These are phyloP conservation scores for Lumnitzera racemosa DNA, from an alignment of 345 rosid genomes.

Conservation along the genomic window DNA sequence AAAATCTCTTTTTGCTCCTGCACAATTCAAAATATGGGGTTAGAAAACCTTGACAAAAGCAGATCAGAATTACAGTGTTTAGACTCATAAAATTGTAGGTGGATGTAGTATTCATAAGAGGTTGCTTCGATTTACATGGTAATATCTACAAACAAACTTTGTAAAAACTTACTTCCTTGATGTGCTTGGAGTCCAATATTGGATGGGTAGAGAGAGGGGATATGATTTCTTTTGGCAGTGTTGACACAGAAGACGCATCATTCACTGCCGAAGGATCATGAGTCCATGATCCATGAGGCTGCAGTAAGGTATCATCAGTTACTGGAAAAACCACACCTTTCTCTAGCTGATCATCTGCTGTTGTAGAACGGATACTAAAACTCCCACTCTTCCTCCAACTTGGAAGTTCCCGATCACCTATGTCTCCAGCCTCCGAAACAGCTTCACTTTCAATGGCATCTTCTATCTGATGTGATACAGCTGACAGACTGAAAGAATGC, in stretches of 20 bases:
- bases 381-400: conserved; percentile 34
- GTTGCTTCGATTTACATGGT: too few species aligned
- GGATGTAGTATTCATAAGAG: too few species aligned
- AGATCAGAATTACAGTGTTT: not conserved
- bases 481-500: conserved; percentile 36
- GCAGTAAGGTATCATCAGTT: conserved; percentile 19
- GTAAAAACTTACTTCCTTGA: conserved; percentile 22
- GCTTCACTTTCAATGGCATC: conserved; percentile 20
- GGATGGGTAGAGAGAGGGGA: conserved; percentile 45
- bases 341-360: conserved; percentile 29
- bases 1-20: conserved; percentile 31
- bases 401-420: conserved; percentile 66
- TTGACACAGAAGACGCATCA: conserved; percentile 21
- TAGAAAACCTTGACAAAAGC: conserved; percentile 1
- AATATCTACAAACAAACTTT: too few species aligned
- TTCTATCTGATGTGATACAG: conserved; percentile 17
- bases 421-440: conserved; percentile 90
- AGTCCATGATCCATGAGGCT: conserved; percentile 13
- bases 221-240: conserved; percentile 29
- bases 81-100: too few species aligned
- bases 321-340: conserved; percentile 21
- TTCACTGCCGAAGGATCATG: conserved; percentile 19
- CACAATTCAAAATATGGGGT: conserved; percentile 1
- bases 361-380: conserved; percentile 24
- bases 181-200: conserved; percentile 21